These are phyloP conservation scores for Aegilops tauschii DNA, from an alignment of 176 grass and related monocot genomes.

Conservation along the genomic window DNA sequence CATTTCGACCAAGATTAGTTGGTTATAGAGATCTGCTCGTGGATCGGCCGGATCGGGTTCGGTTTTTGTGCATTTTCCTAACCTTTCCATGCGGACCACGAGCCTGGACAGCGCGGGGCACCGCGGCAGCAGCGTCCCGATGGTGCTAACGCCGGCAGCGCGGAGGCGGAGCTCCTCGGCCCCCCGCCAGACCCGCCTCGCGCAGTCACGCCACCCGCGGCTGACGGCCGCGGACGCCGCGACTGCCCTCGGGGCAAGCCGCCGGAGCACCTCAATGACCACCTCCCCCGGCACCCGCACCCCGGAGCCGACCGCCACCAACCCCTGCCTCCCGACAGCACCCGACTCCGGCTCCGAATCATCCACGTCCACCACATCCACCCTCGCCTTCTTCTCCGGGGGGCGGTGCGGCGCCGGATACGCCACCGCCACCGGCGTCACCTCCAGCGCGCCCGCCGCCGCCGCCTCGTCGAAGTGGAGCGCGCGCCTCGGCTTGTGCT, in stretches of 20 bases:
- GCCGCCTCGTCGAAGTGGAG: conserved; percentile 62
- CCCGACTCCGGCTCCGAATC: neutral
- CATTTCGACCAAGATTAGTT: neutral
- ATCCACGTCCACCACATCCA: neutral
- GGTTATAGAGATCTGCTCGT: conserved; percentile 8
- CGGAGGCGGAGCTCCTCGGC: conserved; percentile 64
- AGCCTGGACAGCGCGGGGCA: conserved; percentile 51
- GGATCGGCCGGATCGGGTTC: neutral
- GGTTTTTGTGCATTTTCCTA: neutral
- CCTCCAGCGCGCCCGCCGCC: conserved; percentile 3
- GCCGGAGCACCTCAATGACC: conserved; percentile 53
- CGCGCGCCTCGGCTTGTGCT: conserved; percentile 49
- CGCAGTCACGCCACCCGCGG: conserved; percentile 65
- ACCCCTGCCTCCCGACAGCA: neutral
- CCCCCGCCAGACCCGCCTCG: conserved; percentile 46
- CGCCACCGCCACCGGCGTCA: neutral
- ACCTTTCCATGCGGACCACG: conserved; percentile 82
- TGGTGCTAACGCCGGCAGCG: conserved; percentile 33
- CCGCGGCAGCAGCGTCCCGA: conserved; percentile 56
- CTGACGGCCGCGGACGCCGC: conserved; percentile 52
- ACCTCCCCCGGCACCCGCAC: conserved; percentile 31
- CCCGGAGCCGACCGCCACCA: conserved; percentile 24
- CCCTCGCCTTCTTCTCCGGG: neutral
- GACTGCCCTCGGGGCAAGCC: conserved; percentile 48
- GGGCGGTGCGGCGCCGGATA: neutral